Conservation (phyloP, 2,329 filamentous ascomycete species). For the Stylonectria norvegica region DNA sequence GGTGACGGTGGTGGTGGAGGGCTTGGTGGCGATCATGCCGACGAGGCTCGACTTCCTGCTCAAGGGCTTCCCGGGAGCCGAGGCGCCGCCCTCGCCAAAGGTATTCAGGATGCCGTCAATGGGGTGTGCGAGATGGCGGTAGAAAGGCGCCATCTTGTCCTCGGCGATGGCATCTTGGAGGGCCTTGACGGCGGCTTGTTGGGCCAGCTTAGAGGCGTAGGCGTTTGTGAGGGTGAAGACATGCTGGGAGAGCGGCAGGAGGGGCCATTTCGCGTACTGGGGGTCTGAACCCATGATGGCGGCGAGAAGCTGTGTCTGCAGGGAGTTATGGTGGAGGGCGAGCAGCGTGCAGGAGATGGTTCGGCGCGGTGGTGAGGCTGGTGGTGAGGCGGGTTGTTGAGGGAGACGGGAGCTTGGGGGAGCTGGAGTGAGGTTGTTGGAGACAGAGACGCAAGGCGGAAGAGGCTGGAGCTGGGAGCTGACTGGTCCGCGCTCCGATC, state of each 20-base stretch:
- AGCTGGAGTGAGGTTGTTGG: slow-evolving; percentile 18
- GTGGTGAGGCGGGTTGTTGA: slow-evolving; percentile 13
- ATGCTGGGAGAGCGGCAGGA: slow-evolving; percentile 77
- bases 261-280: slow-evolving; percentile 80
- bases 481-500: slow-evolving; percentile 15
- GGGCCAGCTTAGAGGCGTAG: slow-evolving; percentile 61
- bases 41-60: slow-evolving; percentile 67
- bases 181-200: slow-evolving; percentile 68
- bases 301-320: slow-evolving; percentile 9
- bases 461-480: slow-evolving; percentile 20
- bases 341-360: slow-evolving; percentile 29
- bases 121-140: slow-evolving; percentile 79
- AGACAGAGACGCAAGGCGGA: slow-evolving; percentile 21
- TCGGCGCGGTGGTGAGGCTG: background rate
- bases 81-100: slow-evolving; percentile 59
- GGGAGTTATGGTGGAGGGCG: slow-evolving; percentile 9
- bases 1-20: slow-evolving; percentile 59
- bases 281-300: slow-evolving; percentile 72
- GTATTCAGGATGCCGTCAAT: slow-evolving; percentile 78
- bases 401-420: slow-evolving; percentile 21
- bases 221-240: slow-evolving; percentile 85
- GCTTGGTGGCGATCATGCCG: slow-evolving; percentile 72
- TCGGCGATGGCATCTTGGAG: slow-evolving; percentile 79
- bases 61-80: slow-evolving; percentile 53
- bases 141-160: slow-evolving; percentile 84